These are phyloP conservation scores for Lepidium aucheri DNA, from an alignment of 345 rosid species.

Conservation along the genomic window DNA sequence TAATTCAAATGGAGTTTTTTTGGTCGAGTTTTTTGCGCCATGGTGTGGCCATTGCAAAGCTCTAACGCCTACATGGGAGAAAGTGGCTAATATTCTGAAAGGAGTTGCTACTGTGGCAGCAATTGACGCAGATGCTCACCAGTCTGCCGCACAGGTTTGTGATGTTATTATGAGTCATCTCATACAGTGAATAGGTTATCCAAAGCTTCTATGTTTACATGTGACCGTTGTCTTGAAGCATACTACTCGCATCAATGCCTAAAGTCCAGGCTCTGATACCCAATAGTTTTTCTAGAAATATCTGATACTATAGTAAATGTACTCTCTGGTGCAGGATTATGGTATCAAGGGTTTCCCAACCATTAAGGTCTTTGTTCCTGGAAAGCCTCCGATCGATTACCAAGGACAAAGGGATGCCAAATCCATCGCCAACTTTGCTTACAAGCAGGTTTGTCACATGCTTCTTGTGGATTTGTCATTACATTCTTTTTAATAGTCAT, in stretches of 20 bases:
- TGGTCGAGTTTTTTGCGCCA: conserved; percentile 98
- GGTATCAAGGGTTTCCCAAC: conserved; percentile 94
- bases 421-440: conserved; percentile 75
- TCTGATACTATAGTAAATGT: background rate
- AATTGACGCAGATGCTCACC: conserved; percentile 91
- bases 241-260: background rate
- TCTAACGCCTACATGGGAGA: conserved; percentile 94
- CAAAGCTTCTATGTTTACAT: background rate
- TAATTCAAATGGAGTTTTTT: conserved; percentile 75
- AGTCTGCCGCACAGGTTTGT: conserved; percentile 87
- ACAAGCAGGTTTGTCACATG: conserved; percentile 55
- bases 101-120: conserved; percentile 97
- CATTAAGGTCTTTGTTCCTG: conserved; percentile 86
- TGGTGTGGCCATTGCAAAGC: conserved; percentile 99
- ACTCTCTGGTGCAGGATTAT: conserved; percentile 52
- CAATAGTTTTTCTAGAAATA: background rate
- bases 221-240: background rate
- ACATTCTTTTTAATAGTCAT: background rate
- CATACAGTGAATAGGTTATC: background rate
- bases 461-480: background rate
- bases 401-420: conserved; percentile 96
- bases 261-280: background rate
- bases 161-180: background rate
- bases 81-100: conserved; percentile 69
- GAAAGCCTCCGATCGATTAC: conserved; percentile 85